Conservation (phyloP, 2,329 filamentous ascomycete genomes). For the Alternaria dauci region DNA sequence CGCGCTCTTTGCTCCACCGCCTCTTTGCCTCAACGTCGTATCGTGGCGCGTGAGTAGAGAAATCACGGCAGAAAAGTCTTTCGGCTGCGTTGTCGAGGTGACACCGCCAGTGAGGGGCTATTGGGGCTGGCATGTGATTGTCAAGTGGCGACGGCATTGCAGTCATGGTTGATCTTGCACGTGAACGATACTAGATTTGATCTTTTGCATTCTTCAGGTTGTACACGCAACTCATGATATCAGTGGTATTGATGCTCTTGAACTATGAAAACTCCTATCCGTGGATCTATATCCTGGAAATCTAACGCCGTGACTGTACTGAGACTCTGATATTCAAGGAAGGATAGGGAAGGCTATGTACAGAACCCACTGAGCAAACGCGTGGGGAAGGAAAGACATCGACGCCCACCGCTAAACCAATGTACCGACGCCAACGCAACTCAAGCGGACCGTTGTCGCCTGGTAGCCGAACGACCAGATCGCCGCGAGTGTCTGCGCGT, state of each 20-base stretch:
- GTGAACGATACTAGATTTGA: background rate
- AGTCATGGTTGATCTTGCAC: background rate
- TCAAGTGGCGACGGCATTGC: constrained; percentile 2
- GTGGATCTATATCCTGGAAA: background rate
- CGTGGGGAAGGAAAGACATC: constrained; percentile 3
- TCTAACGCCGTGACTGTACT: constrained; percentile 4
- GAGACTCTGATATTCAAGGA: background rate
- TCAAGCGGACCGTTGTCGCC: constrained; percentile 14
- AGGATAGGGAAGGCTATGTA: background rate
- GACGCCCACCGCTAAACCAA: constrained; percentile 4
- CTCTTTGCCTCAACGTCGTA: constrained; percentile 8
- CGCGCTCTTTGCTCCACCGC: constrained; percentile 12
- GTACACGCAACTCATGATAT: background rate
- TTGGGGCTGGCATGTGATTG: constrained; percentile 1
- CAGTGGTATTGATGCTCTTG: background rate
- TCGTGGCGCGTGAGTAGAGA: constrained; percentile 1
- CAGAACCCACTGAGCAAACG: constrained; percentile 7
- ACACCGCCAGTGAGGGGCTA: constrained; percentile 8
- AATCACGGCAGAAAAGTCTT: constrained; percentile 9
- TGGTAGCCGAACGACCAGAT: constrained; percentile 7
- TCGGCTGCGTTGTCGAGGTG: constrained; percentile 4
- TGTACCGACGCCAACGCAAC: constrained; percentile 6
- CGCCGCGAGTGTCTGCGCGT: constrained; percentile 5
- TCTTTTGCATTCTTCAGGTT: background rate
- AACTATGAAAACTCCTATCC: background rate